Evolutionary conservation across 257 asterid species (phyloP).

Genomic region (Ophiorrhiza pumila): DNA sequence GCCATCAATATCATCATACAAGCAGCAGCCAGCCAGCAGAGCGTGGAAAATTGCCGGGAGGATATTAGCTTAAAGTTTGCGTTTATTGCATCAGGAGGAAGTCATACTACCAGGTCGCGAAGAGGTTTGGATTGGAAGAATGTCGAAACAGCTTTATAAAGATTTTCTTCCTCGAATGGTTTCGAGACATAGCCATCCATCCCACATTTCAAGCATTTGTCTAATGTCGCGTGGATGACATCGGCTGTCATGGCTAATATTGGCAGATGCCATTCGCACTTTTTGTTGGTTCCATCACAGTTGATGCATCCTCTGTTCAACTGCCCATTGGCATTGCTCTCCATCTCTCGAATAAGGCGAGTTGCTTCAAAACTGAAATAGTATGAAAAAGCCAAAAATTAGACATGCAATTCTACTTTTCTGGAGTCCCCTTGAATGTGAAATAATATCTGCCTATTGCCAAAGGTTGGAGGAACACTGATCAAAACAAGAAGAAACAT

Average conservation of each 20-base stretch:
- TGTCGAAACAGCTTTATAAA: slow-evolving; percentile 72
- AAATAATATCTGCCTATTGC: not conserved
- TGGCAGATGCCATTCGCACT: slow-evolving; percentile 61
- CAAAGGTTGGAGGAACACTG: not conserved
- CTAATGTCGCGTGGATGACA: slow-evolving; percentile 77
- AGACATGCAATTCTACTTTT: not conserved
- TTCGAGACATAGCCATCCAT: slow-evolving; percentile 94
- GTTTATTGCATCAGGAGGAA: not conserved
- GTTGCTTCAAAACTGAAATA: slow-evolving; percentile 80
- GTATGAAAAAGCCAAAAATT: not conserved
- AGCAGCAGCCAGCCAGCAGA: slow-evolving; percentile 36
- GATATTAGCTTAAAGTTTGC: not conserved
- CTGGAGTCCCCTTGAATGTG: not conserved
- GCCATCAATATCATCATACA: not conserved
- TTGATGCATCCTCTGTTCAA: slow-evolving; percentile 25
- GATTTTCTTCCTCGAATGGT: slow-evolving; percentile 81
- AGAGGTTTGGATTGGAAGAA: slow-evolving; percentile 52
- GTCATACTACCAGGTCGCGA: slow-evolving; percentile 19
- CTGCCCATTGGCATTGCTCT: slow-evolving; percentile 41
- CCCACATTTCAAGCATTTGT: slow-evolving; percentile 64
- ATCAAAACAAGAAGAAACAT: not conserved
- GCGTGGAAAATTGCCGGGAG: slow-evolving; percentile 38
- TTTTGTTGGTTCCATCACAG: slow-evolving; percentile 16
- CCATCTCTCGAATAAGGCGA: slow-evolving; percentile 68
- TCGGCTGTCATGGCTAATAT: slow-evolving; percentile 95